Evolutionary conservation across 192 early-diverging fungal species (phyloP), one percentile per base, ranked within the genome.

Genomic region (Thamnidium elegans): DNA sequence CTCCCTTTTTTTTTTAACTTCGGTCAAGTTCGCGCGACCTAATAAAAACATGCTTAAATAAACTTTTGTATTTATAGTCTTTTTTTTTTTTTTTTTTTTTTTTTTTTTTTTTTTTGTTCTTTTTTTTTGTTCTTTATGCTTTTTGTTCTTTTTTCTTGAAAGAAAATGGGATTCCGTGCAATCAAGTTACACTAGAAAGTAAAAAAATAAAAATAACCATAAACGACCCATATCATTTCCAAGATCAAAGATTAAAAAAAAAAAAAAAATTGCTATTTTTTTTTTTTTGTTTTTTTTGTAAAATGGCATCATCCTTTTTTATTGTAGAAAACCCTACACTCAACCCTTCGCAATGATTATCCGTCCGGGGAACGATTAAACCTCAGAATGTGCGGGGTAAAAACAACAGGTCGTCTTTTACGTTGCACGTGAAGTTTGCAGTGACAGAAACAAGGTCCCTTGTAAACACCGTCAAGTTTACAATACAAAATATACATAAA

Each of bases 361-460:
- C 31, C 54, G 34, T 19, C 54, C 31, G 3, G 32, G 32, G 8
- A 31, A 36, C 9, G 31, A 39, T 32, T 5, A 11, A 36, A 32
- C 31, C 15, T 39, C 17, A 39, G 34, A 56, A 56, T 36, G 17
- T 56, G 54, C 32, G 54, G 54, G 55, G 55, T 39, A 32, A 56
- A 39, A 56, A 34, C n/a, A 15, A 36, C 34, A 39, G 31, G 55
- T 56, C n/a, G n/a, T 10, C 10, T 56, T 34, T 34, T 30, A 47
- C 30, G 26, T 26, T 26, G 58, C 58, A 60, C 58, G 58, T 60
- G 58, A 60, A 60, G 42, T 60, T 60, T 26, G 43, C 42, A 13
- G 39, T 60, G 58, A 39, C 36, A 43, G 42, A 60, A 63, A 39
- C 61, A 63, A 50, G 61, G 61, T 63, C 61, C 61, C 61, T 63